Evolutionary conservation across 345 rosid genomes (phyloP).

Genomic region (Nephelium lappaceum): DNA sequence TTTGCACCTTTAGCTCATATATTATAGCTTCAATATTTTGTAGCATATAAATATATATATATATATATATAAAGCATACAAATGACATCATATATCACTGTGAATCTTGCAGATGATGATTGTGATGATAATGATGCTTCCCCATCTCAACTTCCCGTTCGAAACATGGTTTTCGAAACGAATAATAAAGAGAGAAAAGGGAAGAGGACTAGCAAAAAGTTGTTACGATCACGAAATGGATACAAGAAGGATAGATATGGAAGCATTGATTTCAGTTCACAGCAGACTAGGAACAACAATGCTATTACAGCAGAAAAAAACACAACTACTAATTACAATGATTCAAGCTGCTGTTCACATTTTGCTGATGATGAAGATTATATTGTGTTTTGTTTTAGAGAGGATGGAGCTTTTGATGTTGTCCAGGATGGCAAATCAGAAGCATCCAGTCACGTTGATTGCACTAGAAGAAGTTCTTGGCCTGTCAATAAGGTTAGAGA

Average conservation of each 20-base stretch:
- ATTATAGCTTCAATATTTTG: too few species aligned
- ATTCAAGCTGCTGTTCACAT: constrained; percentile 35
- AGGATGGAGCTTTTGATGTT: constrained; percentile 66
- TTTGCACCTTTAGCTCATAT: too few species aligned
- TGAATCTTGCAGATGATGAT: constrained; percentile 39
- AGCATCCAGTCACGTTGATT: constrained; percentile 19
- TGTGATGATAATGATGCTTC: constrained; percentile 25
- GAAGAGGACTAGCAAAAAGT: constrained; percentile 28
- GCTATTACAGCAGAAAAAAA: too few species aligned
- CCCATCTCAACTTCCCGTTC: constrained; percentile 21
- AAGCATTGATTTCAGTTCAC: constrained; percentile 2
- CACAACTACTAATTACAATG: background rate
- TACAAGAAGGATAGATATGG: constrained; percentile 23
- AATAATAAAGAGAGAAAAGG: constrained; percentile 19
- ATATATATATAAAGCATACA: too few species aligned
- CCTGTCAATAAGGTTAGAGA: constrained; percentile 41
- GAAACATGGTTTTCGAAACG: constrained; percentile 19
- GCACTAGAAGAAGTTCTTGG: constrained; percentile 19
- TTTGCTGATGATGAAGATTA: constrained; percentile 62
- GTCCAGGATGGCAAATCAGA: constrained; percentile 44
- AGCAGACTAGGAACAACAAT: too few species aligned
- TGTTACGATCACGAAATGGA: constrained; percentile 22
- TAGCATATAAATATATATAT: too few species aligned
- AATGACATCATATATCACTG: background rate
- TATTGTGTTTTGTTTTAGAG: constrained; percentile 63